A percentile compares a stretch with the other conserved stretches of the same genome.
phyloP scores from a whole-genome alignment of 2,329 filamentous ascomycete species.

The Sporothrix euskadiensis region DNA sequence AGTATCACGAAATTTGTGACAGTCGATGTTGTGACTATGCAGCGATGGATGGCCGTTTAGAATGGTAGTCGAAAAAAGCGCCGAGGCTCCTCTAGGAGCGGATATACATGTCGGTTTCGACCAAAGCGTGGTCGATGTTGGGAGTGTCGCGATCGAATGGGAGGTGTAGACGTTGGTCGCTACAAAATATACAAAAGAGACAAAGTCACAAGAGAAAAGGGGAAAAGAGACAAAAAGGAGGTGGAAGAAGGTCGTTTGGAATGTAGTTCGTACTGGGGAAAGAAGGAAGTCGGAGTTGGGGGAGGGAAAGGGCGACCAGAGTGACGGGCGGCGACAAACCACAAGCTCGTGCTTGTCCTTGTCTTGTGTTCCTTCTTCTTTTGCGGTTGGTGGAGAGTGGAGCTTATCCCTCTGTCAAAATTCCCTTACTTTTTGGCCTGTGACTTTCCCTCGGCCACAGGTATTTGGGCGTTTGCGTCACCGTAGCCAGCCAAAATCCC shows the following conservation, averaged over 20 bases:
- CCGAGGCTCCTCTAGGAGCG: slow-evolving; percentile 20
- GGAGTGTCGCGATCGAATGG: background rate
- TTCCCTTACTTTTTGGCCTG: background rate
- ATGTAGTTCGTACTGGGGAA: background rate
- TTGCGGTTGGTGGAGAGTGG: slow-evolving; percentile 11
- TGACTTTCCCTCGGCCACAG: slow-evolving; percentile 29
- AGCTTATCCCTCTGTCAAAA: slow-evolving; percentile 5
- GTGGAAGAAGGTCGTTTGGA: background rate
- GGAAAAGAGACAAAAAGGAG: background rate
- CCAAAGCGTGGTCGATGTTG: background rate
- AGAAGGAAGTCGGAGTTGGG: slow-evolving; percentile 5
- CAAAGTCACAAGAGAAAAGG: background rate
- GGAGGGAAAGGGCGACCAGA: slow-evolving; percentile 7
- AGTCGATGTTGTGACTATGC: background rate
- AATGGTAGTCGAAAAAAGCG: slow-evolving; percentile 7
- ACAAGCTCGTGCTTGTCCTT: slow-evolving; percentile 23
- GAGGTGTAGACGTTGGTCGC: background rate
- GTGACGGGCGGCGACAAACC: background rate
- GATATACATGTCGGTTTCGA: background rate
- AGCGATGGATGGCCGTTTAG: background rate
- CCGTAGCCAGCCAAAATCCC: slow-evolving; percentile 7
- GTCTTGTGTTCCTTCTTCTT: slow-evolving; percentile 17
- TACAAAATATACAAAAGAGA: background rate
- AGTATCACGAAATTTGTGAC: background rate
- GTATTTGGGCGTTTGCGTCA: slow-evolving; percentile 31